Evolutionary conservation across 805 yeast species (phyloP), one percentile per base, ranked within the genome.

Genomic region (Zygoascus ofunaensis): DNA sequence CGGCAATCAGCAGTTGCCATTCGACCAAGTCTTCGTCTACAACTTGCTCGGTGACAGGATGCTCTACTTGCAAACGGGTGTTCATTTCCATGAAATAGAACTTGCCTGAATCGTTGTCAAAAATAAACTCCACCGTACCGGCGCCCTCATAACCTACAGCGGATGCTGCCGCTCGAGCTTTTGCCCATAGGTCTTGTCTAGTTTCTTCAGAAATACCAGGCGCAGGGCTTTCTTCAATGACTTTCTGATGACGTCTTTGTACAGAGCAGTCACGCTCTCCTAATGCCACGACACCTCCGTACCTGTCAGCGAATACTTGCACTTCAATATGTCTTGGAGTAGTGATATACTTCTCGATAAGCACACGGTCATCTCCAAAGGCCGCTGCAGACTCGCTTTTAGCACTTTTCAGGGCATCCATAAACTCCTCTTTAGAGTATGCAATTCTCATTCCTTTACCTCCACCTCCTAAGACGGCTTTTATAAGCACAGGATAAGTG

Each of bases 391-490:
- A 77, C 57, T 74, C 78, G 52, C 73, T 75, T 53, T 68, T 73
- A n/a, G 76, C 77, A 14, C 74, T 68, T 49, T 60, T 66, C 54
- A 74, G 69, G 39, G 72, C 75, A 28, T 71, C 58, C 55, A 65
- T 70, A 51, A 74, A 72, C 30, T 74, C 77, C 3, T 49, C 64
- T 45, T 64, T 72, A 17, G 66, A 59, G 47, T 72, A 72, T 39
- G 73, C 77, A 48, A 73, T 72, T 52, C 76, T 74, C 60, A 74
- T 68, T 19, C 79, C 79, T 51, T 73, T 73, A 47, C 79, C 79
- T 48, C 79, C 79, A 38, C 79, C 79, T 47, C 79, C 79, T 15
- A 77, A 73, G 35, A 77, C 75, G 4, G 77, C 73, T 55, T 74
- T 74, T 40, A 74, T 76, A 66, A 74, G 71, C 14, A 74, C 72